Evolutionary conservation across 768 basidiomycete species (phyloP).

Genomic region (Podaxis rugospora): DNA sequence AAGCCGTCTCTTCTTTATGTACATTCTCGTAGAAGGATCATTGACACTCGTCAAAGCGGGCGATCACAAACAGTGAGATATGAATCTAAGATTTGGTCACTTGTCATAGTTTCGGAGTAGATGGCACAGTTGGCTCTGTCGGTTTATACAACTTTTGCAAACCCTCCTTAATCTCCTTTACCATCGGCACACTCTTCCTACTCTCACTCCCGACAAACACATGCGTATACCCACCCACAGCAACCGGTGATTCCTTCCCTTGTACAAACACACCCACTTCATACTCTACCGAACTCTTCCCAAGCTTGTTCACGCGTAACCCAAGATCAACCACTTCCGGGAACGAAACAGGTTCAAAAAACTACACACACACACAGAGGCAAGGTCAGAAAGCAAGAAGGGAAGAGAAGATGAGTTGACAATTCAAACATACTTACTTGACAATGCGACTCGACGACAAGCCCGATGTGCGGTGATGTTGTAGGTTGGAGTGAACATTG

Average conservation of each 20-base stretch:
- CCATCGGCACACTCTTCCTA: conserved; percentile 53
- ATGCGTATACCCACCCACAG: conserved; percentile 68
- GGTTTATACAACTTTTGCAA: conserved; percentile 33
- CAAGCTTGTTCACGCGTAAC: conserved; percentile 61
- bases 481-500: conserved; percentile 54
- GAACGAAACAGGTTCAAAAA: conserved; percentile 70
- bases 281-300: conserved; percentile 73
- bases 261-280: conserved; percentile 74
- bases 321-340: conserved; percentile 69
- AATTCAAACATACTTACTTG: conserved; percentile 33
- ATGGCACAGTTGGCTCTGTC: not conserved
- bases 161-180: conserved; percentile 36
- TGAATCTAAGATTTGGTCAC: not conserved
- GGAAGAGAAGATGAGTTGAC: not conserved
- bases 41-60: no score
- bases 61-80: no score
- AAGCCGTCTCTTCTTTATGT: not conserved
- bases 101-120: conserved; percentile 17
- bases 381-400: not conserved
- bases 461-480: conserved; percentile 54
- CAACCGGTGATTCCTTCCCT: conserved; percentile 32
- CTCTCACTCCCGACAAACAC: conserved; percentile 70
- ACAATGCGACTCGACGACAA: conserved; percentile 76
- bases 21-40: not conserved
- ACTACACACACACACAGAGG: conserved; percentile 30